A percentile compares a stretch with the other conserved stretches of the same genome.
phyloP scores from a whole-genome alignment of 2,329 filamentous ascomycete species.

The Parastagonospora avenae region DNA sequence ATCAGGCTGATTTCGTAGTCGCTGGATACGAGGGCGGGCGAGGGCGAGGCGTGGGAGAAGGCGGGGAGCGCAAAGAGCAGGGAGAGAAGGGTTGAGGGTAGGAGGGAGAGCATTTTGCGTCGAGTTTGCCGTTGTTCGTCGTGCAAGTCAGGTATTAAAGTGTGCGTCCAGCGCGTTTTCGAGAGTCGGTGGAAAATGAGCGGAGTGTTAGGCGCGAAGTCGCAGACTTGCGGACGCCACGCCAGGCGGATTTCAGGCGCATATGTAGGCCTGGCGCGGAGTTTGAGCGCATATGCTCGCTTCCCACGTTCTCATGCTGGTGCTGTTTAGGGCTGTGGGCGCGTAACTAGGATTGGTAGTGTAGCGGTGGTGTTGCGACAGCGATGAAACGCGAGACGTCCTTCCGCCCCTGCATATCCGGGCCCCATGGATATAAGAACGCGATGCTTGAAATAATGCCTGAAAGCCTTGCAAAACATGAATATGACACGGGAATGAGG shows the following conservation, averaged over 20 bases:
- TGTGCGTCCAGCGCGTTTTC: conserved; percentile 5
- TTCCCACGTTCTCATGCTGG: conserved; percentile 19
- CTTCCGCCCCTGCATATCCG: conserved; percentile 1
- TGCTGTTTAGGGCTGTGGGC: conserved; percentile 16
- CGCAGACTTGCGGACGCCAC: conserved; percentile 3
- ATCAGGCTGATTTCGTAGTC: conserved; percentile 32
- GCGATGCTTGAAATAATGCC: background rate
- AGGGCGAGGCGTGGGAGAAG: conserved; percentile 26
- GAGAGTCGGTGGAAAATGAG: background rate
- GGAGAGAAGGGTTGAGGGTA: conserved; percentile 27
- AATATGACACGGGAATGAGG: background rate
- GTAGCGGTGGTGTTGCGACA: conserved; percentile 32
- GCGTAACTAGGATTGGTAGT: conserved; percentile 20
- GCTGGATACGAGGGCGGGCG: conserved; percentile 26
- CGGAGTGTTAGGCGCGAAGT: background rate
- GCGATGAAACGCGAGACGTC: conserved; percentile 29
- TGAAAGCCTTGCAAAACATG: too few species aligned
- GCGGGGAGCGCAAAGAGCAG: conserved; percentile 29
- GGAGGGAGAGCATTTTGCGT: conserved; percentile 24
- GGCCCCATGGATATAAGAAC: background rate
- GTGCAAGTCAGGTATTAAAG: background rate
- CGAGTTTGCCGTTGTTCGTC: background rate
- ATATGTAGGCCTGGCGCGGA: conserved; percentile 4
- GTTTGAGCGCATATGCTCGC: conserved; percentile 13
- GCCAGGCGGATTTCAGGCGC: background rate